Percentiles rank a stretch among this genome's conserved stretches.
Evolutionary conservation across 345 rosid species (phyloP).

Genomic region (Raphanus sativus): DNA sequence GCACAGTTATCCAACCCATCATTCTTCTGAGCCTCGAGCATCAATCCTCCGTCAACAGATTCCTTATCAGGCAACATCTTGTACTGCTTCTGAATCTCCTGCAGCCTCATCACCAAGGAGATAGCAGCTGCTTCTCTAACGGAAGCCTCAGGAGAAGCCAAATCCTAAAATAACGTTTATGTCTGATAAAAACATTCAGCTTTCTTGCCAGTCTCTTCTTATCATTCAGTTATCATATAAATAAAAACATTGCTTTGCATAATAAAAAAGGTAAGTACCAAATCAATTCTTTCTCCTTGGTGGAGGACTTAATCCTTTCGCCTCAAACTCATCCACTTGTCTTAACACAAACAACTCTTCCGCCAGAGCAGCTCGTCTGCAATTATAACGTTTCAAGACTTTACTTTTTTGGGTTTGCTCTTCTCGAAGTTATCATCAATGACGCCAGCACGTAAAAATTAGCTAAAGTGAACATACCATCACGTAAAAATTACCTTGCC

Average conservation of each 20-base stretch:
- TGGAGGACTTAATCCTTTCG: slow-evolving; percentile 88
- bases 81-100: slow-evolving; percentile 41
- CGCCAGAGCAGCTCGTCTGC: slow-evolving; percentile 90
- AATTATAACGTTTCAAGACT: not conserved
- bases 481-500: slow-evolving; percentile 77
- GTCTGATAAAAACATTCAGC: too few relatives aligned
- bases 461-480: slow-evolving; percentile 52
- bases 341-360: slow-evolving; percentile 87
- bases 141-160: too few relatives aligned
- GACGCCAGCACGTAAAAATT: not conserved
- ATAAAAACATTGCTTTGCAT: too few relatives aligned
- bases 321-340: slow-evolving; percentile 87
- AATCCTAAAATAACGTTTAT: too few relatives aligned
- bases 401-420: too few relatives aligned
- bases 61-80: slow-evolving; percentile 54
- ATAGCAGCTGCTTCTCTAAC: too few relatives aligned
- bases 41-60: slow-evolving; percentile 48
- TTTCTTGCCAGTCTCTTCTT: too few relatives aligned
- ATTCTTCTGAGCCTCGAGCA: slow-evolving; percentile 84
- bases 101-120: too few relatives aligned
- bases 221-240: too few relatives aligned
- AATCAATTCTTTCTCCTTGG: slow-evolving; percentile 78
- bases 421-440: too few relatives aligned
- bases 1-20: slow-evolving; percentile 86
- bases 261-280: slow-evolving; percentile 45